Conservation (phyloP, 2,329 filamentous ascomycete genomes). For the Achaetomium macrosporum region DNA sequence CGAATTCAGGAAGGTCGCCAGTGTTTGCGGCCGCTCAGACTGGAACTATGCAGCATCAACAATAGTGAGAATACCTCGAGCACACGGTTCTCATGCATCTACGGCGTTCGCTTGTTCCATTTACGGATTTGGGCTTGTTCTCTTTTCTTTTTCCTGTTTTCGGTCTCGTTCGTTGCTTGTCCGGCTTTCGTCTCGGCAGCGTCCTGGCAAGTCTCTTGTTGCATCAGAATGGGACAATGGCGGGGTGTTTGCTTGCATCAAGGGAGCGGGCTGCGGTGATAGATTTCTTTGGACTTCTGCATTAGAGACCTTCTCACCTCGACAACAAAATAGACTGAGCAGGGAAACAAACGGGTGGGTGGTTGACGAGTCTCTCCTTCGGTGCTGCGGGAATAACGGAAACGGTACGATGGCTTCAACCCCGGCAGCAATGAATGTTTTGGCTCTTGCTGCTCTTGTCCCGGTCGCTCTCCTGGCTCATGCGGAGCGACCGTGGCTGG, state of each 20-base stretch:
- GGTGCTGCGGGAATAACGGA: not conserved
- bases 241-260: conserved; percentile 34
- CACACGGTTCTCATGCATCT: conserved; percentile 25
- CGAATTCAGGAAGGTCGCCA: conserved; percentile 38
- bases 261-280: conserved; percentile 29
- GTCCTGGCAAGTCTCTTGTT: conserved; percentile 28
- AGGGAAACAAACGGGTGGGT: conserved; percentile 14
- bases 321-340: conserved; percentile 24
- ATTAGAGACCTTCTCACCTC: conserved; percentile 28
- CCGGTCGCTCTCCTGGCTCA: too few relatives aligned
- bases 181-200: conserved; percentile 22
- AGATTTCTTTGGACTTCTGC: conserved; percentile 29
- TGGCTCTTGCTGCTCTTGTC: too few relatives aligned
- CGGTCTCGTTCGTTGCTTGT: conserved; percentile 25
- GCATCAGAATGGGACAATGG: conserved; percentile 34
- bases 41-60: conserved; percentile 31
- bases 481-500: too few relatives aligned
- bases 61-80: conserved; percentile 7
- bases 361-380: conserved; percentile 17
- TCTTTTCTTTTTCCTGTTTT: conserved; percentile 25
- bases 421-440: too few relatives aligned
- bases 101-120: conserved; percentile 25
- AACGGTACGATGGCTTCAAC: too few relatives aligned
- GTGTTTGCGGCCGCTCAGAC: conserved; percentile 39
- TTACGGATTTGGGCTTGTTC: conserved; percentile 18